Base-by-base conservation (phyloP, 495 filamentous ascomycete species). In the Xylaria longipes region DNA sequence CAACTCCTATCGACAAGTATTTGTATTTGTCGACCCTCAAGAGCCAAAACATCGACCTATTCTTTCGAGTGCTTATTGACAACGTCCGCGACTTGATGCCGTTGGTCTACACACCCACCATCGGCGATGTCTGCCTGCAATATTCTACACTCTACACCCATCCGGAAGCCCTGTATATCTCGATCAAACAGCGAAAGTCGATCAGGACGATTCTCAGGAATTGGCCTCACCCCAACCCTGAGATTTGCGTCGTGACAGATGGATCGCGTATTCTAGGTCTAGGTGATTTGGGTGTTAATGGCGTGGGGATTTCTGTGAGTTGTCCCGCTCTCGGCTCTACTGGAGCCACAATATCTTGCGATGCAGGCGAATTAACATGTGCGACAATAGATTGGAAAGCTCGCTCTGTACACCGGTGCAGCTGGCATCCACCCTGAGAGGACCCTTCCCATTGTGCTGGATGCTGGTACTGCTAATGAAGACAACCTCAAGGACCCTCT, bases 171-270 rank as follows among this genome's bases (percentile, higher is more conserved):
- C 86, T 97, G 79, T 97, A 97, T 84, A 90, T 97, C 69, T 97
- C 94, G 62, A 97, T 91, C 84, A 90, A 93, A 81, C 94, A 97
- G 84, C 88, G 91, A 22, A 93, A 93, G 70, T 93, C 94, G 68
- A 90, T 97, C 70, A 86, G 87, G 64, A 89, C 91, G 9, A 93
- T 97, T 73, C 90, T 97, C 72, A 84, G 90, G 79, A 97, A 97
- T 79, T 97, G 94, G 94, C 94, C 93, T 31, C 90, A 94, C 78
- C 84, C 84, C 27, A 89, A 94, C 70, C 94, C 96, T 27, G 94
- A 97, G 80, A 99, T 99, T 79, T 95, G 94, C 77, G 94, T 97
- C 77, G 93, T 99, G 72, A 99, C 96, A 56, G 96, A 99, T 83
- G 96, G 96, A 63, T 97, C 94, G 72, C 91, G 96, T 68, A 99